These are phyloP conservation scores for Cydonia oblonga DNA, from an alignment of 331 rosid species.

Conservation along the genomic window DNA sequence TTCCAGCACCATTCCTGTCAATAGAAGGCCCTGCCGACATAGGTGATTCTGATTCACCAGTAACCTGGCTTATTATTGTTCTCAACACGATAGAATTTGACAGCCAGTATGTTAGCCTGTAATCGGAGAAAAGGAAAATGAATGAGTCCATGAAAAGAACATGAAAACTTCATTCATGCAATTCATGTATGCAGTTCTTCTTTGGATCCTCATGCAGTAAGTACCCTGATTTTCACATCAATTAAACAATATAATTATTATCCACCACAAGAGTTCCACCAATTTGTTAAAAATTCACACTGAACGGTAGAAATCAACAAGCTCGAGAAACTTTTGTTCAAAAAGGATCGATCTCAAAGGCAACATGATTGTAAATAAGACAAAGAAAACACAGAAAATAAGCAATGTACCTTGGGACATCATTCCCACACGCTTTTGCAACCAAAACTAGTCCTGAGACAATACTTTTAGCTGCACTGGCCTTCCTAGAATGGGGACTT, in stretches of 20 bases:
- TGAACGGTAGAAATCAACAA: neutral
- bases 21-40: constrained; percentile 25
- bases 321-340: neutral
- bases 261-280: neutral
- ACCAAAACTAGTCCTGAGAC: constrained; percentile 87
- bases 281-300: neutral
- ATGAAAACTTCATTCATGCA: neutral
- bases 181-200: neutral
- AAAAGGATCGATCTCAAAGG: neutral
- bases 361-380: constrained; percentile 1
- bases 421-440: constrained; percentile 97
- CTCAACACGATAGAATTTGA: constrained; percentile 74
- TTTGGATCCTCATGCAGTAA: neutral
- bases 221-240: neutral
- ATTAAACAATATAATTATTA: no score
- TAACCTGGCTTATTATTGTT: constrained; percentile 55
- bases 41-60: constrained; percentile 22
- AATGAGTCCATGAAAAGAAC: constrained; percentile 7
- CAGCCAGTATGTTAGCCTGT: constrained; percentile 87
- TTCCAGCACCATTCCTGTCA: constrained; percentile 41
- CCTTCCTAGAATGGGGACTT: constrained; percentile 42
- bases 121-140: constrained; percentile 16
- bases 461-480: constrained; percentile 81
- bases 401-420: constrained; percentile 72
- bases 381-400: constrained; percentile 2